These are phyloP conservation scores for Beta lomatogona DNA, from an alignment of 179 eudicot genomes.

Conservation along the genomic window DNA sequence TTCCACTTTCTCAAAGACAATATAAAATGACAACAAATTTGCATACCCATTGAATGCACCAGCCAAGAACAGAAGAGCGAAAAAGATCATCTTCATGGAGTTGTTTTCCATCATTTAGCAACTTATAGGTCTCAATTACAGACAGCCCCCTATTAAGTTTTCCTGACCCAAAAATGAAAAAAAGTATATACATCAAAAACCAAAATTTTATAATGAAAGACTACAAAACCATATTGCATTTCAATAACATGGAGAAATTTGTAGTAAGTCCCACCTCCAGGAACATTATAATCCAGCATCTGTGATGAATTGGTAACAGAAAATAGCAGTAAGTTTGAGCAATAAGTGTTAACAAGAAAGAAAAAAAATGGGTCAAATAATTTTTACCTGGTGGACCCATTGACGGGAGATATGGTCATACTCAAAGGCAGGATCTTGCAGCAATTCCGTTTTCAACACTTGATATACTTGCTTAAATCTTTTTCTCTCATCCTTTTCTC, in stretches of 20 bases:
- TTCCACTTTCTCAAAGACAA: too few species aligned
- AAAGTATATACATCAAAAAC: background rate
- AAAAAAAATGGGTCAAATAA: too few species aligned
- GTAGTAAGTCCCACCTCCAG: constrained; percentile 51
- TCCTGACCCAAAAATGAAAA: constrained; percentile 39
- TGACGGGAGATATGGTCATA: constrained; percentile 20
- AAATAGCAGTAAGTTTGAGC: background rate
- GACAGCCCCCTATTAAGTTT: constrained; percentile 76
- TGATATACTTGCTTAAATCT: constrained; percentile 26
- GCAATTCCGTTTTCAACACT: constrained; percentile 22
- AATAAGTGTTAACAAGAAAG: background rate
- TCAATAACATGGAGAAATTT: background rate
- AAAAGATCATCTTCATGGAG: constrained; percentile 51
- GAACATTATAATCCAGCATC: constrained; percentile 86
- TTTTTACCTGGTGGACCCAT: constrained; percentile 28
- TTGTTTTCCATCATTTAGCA: constrained; percentile 54
- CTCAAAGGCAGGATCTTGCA: constrained; percentile 32
- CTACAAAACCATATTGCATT: too few species aligned
- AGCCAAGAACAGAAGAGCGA: constrained; percentile 65
- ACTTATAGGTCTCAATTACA: constrained; percentile 59
- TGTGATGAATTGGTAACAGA: constrained; percentile 19
- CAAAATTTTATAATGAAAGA: background rate
- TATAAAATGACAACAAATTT: too few species aligned
- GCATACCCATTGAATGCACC: constrained; percentile 89
- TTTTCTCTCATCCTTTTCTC: background rate